These are phyloP conservation scores for Wallacemonas rigidus DNA, from an alignment of 208 protist genomes.

Conservation along the genomic window DNA sequence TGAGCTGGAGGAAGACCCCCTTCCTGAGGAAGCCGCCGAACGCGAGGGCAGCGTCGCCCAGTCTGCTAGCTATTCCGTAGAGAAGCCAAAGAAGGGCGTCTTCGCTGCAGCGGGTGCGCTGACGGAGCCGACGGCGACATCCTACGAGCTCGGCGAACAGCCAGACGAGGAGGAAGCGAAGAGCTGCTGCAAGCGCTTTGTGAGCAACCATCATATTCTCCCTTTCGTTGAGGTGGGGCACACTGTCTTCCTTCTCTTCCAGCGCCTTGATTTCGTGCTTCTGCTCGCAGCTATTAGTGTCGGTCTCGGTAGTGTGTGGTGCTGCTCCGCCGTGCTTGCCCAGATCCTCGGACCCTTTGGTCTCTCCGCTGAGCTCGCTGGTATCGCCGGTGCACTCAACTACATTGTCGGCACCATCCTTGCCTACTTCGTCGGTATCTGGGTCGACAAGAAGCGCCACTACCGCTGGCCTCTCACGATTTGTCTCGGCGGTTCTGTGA, in stretches of 20 bases:
- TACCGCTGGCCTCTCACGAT: constrained; percentile 54
- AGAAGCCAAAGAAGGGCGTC: neutral
- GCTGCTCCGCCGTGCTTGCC: constrained; percentile 61
- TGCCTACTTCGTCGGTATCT: constrained; percentile 56
- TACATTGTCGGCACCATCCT: constrained; percentile 51
- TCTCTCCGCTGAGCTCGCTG: constrained; percentile 45
- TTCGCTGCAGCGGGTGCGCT: neutral
- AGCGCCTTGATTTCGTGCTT: constrained; percentile 57
- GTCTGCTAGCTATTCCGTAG: neutral
- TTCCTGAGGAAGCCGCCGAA: neutral
- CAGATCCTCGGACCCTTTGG: constrained; percentile 74
- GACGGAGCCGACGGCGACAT: constrained; percentile 15
- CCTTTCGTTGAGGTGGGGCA: constrained; percentile 46
- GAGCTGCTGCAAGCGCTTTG: constrained; percentile 15
- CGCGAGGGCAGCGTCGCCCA: neutral
- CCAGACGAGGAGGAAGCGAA: neutral
- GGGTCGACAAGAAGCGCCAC: constrained; percentile 53
- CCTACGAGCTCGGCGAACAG: constrained; percentile 5
- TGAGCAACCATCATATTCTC: constrained; percentile 29
- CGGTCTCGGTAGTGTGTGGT: constrained; percentile 73
- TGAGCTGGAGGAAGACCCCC: neutral
- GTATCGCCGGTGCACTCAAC: constrained; percentile 58
- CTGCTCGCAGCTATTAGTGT: constrained; percentile 64
- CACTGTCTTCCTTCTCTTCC: constrained; percentile 38
- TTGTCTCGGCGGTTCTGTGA: constrained; percentile 47